These are phyloP conservation scores for Conticribra weissflogii DNA, from an alignment of 108 stramenopile genomes.

Conservation along the genomic window DNA sequence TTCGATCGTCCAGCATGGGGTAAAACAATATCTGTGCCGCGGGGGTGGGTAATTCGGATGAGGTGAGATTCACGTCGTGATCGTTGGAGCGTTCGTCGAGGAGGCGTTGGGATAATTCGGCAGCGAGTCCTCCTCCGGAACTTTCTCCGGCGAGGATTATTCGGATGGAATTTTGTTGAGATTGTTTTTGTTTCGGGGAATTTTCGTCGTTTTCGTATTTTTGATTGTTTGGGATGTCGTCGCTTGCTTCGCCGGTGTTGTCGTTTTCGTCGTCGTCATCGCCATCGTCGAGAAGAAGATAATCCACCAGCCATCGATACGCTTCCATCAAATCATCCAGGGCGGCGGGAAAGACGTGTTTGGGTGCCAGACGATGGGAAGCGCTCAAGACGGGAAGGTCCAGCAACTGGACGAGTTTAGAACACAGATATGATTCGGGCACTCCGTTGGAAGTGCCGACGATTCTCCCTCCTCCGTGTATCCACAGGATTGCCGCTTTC, in stretches of 20 bases:
- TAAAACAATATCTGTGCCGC: constrained; percentile 28
- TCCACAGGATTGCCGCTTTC: constrained; percentile 20
- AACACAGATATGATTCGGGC: background rate
- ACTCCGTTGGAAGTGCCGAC: background rate
- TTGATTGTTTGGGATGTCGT: too few species aligned
- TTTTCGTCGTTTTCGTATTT: too few species aligned
- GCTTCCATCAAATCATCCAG: constrained; percentile 31
- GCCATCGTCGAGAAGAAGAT: background rate
- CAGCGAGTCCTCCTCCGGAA: constrained; percentile 40
- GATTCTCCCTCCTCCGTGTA: constrained; percentile 30
- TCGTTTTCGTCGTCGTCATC: background rate
- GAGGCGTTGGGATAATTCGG: constrained; percentile 38
- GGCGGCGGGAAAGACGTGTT: constrained; percentile 36
- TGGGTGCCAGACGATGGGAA: constrained; percentile 20
- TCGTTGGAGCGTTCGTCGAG: constrained; percentile 18
- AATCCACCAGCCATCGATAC: constrained; percentile 27
- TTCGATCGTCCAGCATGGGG: constrained; percentile 48
- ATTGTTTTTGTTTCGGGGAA: too few species aligned
- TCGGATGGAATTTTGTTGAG: constrained; percentile 1
- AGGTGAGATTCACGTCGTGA: background rate
- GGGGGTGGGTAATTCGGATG: constrained; percentile 23
- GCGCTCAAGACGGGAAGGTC: constrained; percentile 21
- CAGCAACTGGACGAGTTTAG: constrained; percentile 3
- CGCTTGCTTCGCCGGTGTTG: too few species aligned
- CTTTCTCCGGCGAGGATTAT: constrained; percentile 37